Evolutionary conservation across 768 basidiomycete genomes (phyloP), one percentile per base, ranked within the genome.

Genomic region (Xerocomus brunneocitrinus): DNA sequence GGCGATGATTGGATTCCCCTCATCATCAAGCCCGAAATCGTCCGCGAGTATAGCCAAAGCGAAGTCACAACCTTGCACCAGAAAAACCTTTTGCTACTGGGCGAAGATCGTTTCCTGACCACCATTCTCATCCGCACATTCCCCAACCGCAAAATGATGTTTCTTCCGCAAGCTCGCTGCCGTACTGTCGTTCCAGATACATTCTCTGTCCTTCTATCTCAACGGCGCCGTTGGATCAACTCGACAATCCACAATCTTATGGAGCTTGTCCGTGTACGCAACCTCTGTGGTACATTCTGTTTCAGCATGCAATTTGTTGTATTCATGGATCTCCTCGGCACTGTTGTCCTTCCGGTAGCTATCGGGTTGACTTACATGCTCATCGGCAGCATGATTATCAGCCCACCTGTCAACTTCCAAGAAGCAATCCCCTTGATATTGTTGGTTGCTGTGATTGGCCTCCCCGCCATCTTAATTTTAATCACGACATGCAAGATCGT

Each of bases 221-320:
- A 99, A 68, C 91, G 97, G 31, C 86, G 97, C 19, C 87, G 97
- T 52, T 99, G 97, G 97, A 98, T 99, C 75, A 98, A 98, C 71
- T 98, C 95, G 14, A 98, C 97, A 0, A 91, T 99, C 47, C 97
- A 98, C 76, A 98, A 99, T 69, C 83, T 99, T 47, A 98, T 98
- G 94, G 97, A 99, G 70, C 87, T 99, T 36, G 91, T 98, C 34
- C 84, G 91, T 56, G 97, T 99, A 38, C 91, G 90, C 59, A 93
- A 99, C 67, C 80, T 98, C 14, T 98, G 97, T 71, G 97, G 97
- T 34, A 98, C 95, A 30, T 99, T 99, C 73, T 99, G 97, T 77
- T 98, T 98, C 75, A 97, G 93, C 72, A 98, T 98, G 95, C 97
- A 98, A 69, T 98, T 98, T 70, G 86, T 98, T 69, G 94, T 98